Evolutionary conservation across 768 basidiomycete species (phyloP).

Genomic region (Kwoniella newhampshirensis): DNA sequence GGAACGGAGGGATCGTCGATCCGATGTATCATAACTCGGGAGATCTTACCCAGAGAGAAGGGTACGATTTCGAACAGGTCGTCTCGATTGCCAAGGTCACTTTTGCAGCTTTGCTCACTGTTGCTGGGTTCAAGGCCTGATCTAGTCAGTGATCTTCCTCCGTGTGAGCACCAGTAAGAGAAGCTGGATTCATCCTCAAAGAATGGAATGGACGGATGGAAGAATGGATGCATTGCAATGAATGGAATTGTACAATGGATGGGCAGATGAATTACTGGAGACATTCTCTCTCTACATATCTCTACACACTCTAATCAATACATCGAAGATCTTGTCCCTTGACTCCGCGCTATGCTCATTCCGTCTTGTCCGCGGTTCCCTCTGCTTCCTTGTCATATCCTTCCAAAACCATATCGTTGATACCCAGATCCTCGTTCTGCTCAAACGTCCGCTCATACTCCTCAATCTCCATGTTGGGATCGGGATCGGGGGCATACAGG

Average conservation of each 20-base stretch:
- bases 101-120: slow-evolving; percentile 70
- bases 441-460: slow-evolving; percentile 79
- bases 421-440: slow-evolving; percentile 91
- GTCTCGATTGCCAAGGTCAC: slow-evolving; percentile 83
- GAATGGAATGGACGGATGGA: not conserved
- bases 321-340: no score
- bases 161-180: no score
- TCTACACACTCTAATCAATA: slow-evolving; percentile 1
- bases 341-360: no score
- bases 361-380: slow-evolving; percentile 14
- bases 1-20: slow-evolving; percentile 75
- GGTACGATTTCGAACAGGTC: slow-evolving; percentile 81
- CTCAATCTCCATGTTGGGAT: slow-evolving; percentile 86
- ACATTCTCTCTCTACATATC: not conserved
- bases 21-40: slow-evolving; percentile 57
- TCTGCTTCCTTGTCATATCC: slow-evolving; percentile 48
- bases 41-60: slow-evolving; percentile 73
- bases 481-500: slow-evolving; percentile 93
- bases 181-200: no score
- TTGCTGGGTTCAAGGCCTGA: slow-evolving; percentile 57
- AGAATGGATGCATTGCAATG: slow-evolving; percentile 12
- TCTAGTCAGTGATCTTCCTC: not conserved
- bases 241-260: slow-evolving; percentile 8
- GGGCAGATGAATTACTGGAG: not conserved
- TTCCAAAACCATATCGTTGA: slow-evolving; percentile 57